phyloP scores from a whole-genome alignment of 2,329 filamentous ascomycete genomes.

The Exserohilum rostratum region DNA sequence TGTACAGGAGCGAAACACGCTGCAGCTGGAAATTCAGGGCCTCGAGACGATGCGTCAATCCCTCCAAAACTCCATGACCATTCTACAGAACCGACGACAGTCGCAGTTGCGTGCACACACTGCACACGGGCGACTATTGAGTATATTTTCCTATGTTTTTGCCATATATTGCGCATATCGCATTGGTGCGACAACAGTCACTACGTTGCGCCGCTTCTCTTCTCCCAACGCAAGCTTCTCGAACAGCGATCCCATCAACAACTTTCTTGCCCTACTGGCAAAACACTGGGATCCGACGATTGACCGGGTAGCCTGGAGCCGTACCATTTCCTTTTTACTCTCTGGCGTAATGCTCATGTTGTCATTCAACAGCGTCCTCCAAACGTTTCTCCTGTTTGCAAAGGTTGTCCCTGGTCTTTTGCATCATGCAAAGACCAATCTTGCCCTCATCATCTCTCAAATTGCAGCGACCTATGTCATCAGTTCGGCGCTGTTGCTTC shows the following conservation, averaged over 20 bases:
- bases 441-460: constrained; percentile 80
- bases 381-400: constrained; percentile 82
- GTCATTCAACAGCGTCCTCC: constrained; percentile 81
- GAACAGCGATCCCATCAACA: constrained; percentile 81
- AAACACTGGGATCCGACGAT: constrained; percentile 84
- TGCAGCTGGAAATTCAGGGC: constrained; percentile 78
- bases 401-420: constrained; percentile 75
- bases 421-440: constrained; percentile 75
- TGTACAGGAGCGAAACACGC: constrained; percentile 57
- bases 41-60: constrained; percentile 80
- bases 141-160: constrained; percentile 71
- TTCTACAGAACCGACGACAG: constrained; percentile 67
- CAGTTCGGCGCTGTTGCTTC: constrained; percentile 74
- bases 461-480: constrained; percentile 87
- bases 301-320: constrained; percentile 81
- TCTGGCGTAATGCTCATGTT: constrained; percentile 82
- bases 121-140: constrained; percentile 66
- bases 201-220: constrained; percentile 67
- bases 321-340: constrained; percentile 82
- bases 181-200: constrained; percentile 73
- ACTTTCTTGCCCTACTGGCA: constrained; percentile 77
- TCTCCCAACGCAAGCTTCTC: constrained; percentile 62
- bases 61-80: constrained; percentile 68
- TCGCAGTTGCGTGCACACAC: constrained; percentile 72
- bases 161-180: constrained; percentile 85